These are phyloP conservation scores for Neurospora tetrasperma DNA, from an alignment of 495 filamentous ascomycete genomes.

Conservation along the genomic window DNA sequence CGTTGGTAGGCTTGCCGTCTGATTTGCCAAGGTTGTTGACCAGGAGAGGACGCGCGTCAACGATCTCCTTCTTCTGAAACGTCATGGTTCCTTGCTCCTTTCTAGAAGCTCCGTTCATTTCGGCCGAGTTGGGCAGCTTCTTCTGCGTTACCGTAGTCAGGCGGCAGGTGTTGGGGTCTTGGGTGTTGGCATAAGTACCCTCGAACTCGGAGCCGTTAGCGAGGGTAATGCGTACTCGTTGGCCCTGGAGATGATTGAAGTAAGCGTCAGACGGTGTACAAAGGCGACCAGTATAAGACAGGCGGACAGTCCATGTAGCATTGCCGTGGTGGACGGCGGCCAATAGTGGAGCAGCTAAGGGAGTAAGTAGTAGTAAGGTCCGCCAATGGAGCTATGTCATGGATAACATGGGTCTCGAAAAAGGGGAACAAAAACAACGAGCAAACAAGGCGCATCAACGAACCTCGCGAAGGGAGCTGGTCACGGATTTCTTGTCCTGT, in stretches of 20 bases:
- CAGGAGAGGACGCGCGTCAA: constrained; percentile 49
- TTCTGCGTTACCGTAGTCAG: constrained; percentile 77
- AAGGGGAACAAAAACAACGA: background rate
- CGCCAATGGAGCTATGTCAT: constrained; percentile 1
- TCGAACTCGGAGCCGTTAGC: constrained; percentile 63
- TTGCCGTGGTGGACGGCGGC: background rate
- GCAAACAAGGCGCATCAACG: constrained; percentile 4
- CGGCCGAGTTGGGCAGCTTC: constrained; percentile 30
- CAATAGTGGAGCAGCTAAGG: background rate
- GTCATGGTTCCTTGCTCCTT: constrained; percentile 52
- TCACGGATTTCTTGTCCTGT: constrained; percentile 20
- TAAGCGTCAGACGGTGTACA: constrained; percentile 4
- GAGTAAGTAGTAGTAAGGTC: background rate
- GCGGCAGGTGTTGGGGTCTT: constrained; percentile 50
- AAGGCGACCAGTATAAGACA: background rate
- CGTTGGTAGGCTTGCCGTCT: constrained; percentile 54
- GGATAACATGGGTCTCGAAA: background rate
- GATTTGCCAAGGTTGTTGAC: constrained; percentile 34
- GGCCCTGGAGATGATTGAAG: constrained; percentile 43
- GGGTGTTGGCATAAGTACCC: constrained; percentile 51
- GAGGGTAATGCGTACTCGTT: constrained; percentile 54
- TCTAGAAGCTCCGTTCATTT: constrained; percentile 34
- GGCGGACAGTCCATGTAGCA: background rate
- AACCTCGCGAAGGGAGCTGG: constrained; percentile 26
- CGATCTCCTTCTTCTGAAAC: constrained; percentile 69